Percentiles rank a stretch among this genome's conserved stretches.
These are phyloP conservation scores for Eucalyptus dawsonii DNA, from an alignment of 345 rosid species.

Conservation along the genomic window DNA sequence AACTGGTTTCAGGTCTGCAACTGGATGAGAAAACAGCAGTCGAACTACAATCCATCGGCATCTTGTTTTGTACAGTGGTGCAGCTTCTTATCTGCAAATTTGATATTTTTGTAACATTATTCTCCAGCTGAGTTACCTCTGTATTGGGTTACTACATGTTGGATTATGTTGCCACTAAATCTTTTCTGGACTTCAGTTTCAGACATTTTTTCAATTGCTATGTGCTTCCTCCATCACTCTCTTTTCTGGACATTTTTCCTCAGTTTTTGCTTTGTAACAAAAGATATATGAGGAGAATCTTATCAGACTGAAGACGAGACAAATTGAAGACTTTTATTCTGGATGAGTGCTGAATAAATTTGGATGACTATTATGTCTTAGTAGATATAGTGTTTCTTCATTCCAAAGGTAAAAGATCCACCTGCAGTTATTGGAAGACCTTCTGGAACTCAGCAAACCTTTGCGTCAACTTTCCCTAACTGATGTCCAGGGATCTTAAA, in stretches of 20 bases:
- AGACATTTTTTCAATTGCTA: background rate
- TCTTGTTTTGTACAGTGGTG: background rate
- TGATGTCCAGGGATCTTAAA: background rate
- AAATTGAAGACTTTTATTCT: background rate
- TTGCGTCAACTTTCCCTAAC: background rate
- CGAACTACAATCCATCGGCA: background rate
- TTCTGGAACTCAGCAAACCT: background rate
- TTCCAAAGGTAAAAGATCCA: background rate
- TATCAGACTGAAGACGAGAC: background rate
- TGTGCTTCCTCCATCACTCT: background rate
- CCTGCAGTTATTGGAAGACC: background rate
- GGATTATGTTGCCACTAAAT: background rate
- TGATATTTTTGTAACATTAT: background rate
- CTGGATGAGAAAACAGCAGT: background rate
- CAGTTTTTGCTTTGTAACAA: background rate
- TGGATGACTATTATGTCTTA: background rate
- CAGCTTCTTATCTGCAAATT: background rate
- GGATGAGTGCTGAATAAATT: background rate
- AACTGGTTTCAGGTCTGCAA: background rate
- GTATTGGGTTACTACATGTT: background rate
- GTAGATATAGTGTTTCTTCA: background rate
- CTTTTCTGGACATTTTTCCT: background rate
- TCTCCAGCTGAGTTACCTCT: background rate
- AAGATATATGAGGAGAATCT: background rate
- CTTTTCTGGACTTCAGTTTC: background rate